These are phyloP conservation scores for Aspergillus ellipticus DNA, from an alignment of 495 filamentous ascomycete species.

Conservation along the genomic window DNA sequence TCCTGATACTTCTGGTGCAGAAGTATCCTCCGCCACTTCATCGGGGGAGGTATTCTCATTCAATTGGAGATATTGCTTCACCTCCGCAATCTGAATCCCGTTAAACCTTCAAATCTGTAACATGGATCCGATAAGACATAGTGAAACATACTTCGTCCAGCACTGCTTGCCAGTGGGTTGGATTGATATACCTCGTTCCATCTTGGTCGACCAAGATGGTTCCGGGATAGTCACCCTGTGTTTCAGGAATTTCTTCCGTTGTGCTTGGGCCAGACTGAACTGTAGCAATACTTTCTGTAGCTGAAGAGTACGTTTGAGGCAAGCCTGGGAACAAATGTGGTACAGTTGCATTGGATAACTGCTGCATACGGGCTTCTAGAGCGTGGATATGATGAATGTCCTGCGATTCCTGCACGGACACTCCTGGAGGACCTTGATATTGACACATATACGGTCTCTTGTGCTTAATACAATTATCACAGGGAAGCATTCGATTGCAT, in stretches of 20 bases:
- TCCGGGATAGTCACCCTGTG: conserved; percentile 44
- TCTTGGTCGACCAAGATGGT: conserved; percentile 58
- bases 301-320: not conserved
- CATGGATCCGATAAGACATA: too few species aligned
- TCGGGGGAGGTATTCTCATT: conserved; percentile 19
- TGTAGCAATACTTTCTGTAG: not conserved
- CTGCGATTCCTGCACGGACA: conserved; percentile 13
- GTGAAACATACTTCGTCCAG: conserved; percentile 33
- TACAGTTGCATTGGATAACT: conserved; percentile 10
- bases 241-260: not conserved
- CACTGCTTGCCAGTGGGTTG: conserved; percentile 38
- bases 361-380: conserved; percentile 14
- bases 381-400: conserved; percentile 17
- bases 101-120: too few species aligned
- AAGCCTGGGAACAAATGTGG: not conserved
- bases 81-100: conserved; percentile 18
- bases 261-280: not conserved
- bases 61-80: conserved; percentile 23
- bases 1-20: conserved; percentile 11
- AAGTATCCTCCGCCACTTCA: conserved; percentile 9
- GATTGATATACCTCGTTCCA: conserved; percentile 34
- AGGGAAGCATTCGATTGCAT: conserved; percentile 40
- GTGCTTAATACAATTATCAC: conserved; percentile 37
- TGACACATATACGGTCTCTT: conserved; percentile 27
- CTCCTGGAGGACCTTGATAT: conserved; percentile 16